phyloP scores from a whole-genome alignment of 192 early-diverging fungal genomes.

The Coemansia sp. region DNA sequence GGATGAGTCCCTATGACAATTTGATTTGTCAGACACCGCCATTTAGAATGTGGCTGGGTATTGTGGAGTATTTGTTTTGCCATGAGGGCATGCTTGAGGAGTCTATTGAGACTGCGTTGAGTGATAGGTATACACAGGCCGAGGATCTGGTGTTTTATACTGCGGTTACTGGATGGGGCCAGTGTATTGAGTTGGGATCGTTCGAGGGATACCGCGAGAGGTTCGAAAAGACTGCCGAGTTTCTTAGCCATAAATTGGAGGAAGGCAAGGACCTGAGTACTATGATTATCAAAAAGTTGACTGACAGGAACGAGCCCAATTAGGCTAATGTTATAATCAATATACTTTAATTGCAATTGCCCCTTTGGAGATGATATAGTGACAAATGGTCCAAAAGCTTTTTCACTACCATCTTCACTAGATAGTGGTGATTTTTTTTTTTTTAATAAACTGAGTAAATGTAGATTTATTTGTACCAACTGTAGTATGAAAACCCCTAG shows the following conservation, averaged over 20 bases:
- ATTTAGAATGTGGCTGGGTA: slow-evolving; percentile 93
- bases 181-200: slow-evolving; percentile 80
- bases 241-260: slow-evolving; percentile 72
- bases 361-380: too few relatives aligned
- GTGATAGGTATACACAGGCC: slow-evolving; percentile 70
- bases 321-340: not conserved
- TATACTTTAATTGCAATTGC: too few relatives aligned
- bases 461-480: too few relatives aligned
- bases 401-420: too few relatives aligned
- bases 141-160: slow-evolving; percentile 89
- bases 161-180: slow-evolving; percentile 91
- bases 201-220: slow-evolving; percentile 82
- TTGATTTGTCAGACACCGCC: slow-evolving; percentile 96
- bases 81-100: slow-evolving; percentile 82
- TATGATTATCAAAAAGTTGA: slow-evolving; percentile 57
- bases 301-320: slow-evolving; percentile 16
- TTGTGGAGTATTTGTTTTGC: slow-evolving; percentile 91
- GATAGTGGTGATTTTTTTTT: too few relatives aligned
- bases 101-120: slow-evolving; percentile 81
- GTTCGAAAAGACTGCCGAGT: slow-evolving; percentile 82
- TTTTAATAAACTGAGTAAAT: too few relatives aligned
- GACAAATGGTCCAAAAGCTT: too few relatives aligned
- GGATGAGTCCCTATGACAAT: slow-evolving; percentile 89
- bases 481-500: too few relatives aligned
- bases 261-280: slow-evolving; percentile 63